These are phyloP conservation scores for Mycena belliarum DNA, from an alignment of 768 basidiomycete species.

Conservation along the genomic window DNA sequence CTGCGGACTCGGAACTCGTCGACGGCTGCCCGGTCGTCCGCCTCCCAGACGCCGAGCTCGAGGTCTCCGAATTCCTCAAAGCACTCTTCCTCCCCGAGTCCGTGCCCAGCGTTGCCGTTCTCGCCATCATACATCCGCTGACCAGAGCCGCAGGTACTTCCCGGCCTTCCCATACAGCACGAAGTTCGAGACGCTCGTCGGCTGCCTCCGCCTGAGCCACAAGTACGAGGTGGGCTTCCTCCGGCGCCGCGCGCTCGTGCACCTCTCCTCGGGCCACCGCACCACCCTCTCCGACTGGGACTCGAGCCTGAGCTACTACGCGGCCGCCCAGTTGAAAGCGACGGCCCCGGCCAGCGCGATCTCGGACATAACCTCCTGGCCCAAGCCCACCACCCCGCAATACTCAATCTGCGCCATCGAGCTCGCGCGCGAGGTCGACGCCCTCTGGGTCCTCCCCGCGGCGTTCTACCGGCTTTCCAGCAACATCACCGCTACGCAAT, in stretches of 20 bases:
- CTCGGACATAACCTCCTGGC: too few relatives aligned
- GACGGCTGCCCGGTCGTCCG: slow-evolving; percentile 12
- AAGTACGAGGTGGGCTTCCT: slow-evolving; percentile 9
- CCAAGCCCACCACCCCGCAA: too few relatives aligned
- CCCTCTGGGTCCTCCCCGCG: slow-evolving; percentile 2
- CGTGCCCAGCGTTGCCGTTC: too few relatives aligned
- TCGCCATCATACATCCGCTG: not conserved
- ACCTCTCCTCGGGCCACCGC: not conserved
- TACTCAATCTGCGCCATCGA: not conserved
- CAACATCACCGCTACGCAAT: not conserved
- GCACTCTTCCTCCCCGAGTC: slow-evolving; percentile 7
- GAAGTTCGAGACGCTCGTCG: not conserved
- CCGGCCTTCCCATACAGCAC: slow-evolving; percentile 7
- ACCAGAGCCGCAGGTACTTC: not conserved
- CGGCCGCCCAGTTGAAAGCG: too few relatives aligned
- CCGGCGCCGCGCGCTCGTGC: slow-evolving; percentile 4
- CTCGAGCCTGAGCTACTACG: not conserved
- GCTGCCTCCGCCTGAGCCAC: slow-evolving; percentile 11
- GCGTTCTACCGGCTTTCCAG: not conserved
- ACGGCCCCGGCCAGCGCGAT: too few relatives aligned
- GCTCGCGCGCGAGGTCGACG: slow-evolving; percentile 5
- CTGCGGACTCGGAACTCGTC: slow-evolving; percentile 7
- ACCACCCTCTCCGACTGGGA: slow-evolving; percentile 1
- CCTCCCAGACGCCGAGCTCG: not conserved
- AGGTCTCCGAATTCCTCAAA: slow-evolving; percentile 6